A percentile compares a stretch with the other conserved stretches of the same genome.
Evolutionary conservation across 2,329 filamentous ascomycete species (phyloP).

Genomic region (Cucurbitaria berberidis): DNA sequence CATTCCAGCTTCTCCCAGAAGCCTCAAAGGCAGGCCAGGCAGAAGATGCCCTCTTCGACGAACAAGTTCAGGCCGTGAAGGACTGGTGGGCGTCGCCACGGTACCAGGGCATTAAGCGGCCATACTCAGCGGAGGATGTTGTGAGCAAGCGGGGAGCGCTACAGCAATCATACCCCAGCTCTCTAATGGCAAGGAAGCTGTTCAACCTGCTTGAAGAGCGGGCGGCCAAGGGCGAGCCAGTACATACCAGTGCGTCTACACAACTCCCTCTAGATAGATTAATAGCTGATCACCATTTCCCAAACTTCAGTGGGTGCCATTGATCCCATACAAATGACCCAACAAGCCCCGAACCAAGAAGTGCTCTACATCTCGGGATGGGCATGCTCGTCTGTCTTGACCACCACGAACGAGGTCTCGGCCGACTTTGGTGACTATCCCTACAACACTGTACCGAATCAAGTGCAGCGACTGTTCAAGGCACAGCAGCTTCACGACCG

Average conservation of each 20-base stretch:
- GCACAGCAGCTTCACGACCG: conserved; percentile 96
- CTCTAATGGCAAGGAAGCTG: conserved; percentile 91
- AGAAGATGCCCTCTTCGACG: conserved; percentile 84
- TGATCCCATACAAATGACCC: conserved; percentile 99
- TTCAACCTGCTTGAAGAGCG: conserved; percentile 87
- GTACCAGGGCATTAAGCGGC: conserved; percentile 87
- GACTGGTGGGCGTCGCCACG: conserved; percentile 89
- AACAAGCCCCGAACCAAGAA: conserved; percentile 95
- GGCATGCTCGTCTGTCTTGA: conserved; percentile 94
- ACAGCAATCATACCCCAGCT: conserved; percentile 87
- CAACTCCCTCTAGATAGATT: conserved; percentile 26
- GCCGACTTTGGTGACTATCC: conserved; percentile 98
- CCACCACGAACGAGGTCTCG: conserved; percentile 94
- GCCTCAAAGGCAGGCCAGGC: conserved; percentile 76
- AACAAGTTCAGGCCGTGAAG: conserved; percentile 83
- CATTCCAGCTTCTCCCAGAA: conserved; percentile 85
- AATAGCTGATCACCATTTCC: conserved; percentile 35
- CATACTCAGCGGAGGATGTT: conserved; percentile 88
- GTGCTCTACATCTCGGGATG: conserved; percentile 96
- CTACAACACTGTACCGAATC: conserved; percentile 98
- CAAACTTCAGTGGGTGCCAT: conserved; percentile 81
- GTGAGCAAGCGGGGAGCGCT: conserved; percentile 91
- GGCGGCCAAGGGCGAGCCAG: conserved; percentile 78
- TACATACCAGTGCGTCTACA: conserved; percentile 79
- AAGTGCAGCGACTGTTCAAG: conserved; percentile 94